These are phyloP conservation scores for Ceratocystis ficicola DNA, from an alignment of 2,329 filamentous ascomycete species.

Conservation along the genomic window DNA sequence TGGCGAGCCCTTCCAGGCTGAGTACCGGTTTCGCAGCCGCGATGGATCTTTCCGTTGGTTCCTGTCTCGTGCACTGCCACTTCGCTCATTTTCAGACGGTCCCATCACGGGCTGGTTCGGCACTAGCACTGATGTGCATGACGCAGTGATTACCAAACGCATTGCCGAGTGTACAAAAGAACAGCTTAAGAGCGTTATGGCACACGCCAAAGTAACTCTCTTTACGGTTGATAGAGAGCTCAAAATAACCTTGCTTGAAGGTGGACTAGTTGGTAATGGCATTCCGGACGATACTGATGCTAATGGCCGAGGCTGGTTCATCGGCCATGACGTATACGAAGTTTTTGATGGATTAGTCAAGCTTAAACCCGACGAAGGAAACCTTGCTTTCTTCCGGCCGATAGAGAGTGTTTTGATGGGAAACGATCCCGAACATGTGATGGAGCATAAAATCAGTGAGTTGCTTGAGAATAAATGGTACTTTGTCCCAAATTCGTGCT, in stretches of 20 bases:
- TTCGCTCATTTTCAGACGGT: slow-evolving; percentile 52
- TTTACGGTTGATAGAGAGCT: slow-evolving; percentile 56
- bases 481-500: neutral
- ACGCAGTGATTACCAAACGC: slow-evolving; percentile 52
- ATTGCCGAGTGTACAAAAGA: slow-evolving; percentile 55
- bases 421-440: slow-evolving; percentile 45
- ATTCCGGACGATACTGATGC: slow-evolving; percentile 28
- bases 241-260: slow-evolving; percentile 57
- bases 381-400: slow-evolving; percentile 41
- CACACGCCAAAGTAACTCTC: slow-evolving; percentile 62
- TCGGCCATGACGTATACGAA: slow-evolving; percentile 52
- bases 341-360: slow-evolving; percentile 44
- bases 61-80: slow-evolving; percentile 57
- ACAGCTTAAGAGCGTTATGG: slow-evolving; percentile 60
- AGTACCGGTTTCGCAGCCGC: slow-evolving; percentile 56
- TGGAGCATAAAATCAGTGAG: slow-evolving; percentile 49
- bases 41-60: slow-evolving; percentile 70
- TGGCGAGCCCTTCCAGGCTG: slow-evolving; percentile 55
- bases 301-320: slow-evolving; percentile 36
- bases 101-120: slow-evolving; percentile 67
- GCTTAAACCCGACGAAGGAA: slow-evolving; percentile 31
- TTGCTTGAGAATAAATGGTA: neutral
- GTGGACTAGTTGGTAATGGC: slow-evolving; percentile 47
- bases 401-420: slow-evolving; percentile 56
- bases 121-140: slow-evolving; percentile 68